Evolutionary conservation across 1,284 basidiomycete genomes (phyloP).

Genomic region (Cutaneotrichosporon daszewskae): DNA sequence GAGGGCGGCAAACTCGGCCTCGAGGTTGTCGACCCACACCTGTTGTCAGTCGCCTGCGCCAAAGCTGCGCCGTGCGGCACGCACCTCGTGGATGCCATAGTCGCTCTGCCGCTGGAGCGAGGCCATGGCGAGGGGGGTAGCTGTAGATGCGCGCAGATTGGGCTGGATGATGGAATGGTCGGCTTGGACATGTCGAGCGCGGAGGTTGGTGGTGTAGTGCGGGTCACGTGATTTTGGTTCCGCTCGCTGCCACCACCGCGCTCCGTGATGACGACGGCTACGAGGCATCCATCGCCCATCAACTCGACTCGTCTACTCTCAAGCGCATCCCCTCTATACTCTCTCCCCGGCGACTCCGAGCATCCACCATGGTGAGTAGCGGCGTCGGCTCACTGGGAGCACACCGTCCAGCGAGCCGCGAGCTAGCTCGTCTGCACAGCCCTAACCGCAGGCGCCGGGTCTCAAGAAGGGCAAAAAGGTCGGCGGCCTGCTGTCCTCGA

Average conservation of each 20-base stretch:
- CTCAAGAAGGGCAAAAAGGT: conserved; percentile 88
- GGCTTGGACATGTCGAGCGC: not conserved
- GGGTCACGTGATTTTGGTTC: not conserved
- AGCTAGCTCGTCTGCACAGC: no score
- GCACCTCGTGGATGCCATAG: conserved; percentile 40
- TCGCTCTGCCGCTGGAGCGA: conserved; percentile 21
- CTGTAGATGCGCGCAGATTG: not conserved
- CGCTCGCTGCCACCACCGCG: not conserved
- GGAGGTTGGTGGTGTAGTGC: not conserved
- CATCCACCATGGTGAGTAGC: no score
- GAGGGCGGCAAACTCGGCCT: conserved; percentile 81
- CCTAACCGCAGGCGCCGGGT: not conserved
- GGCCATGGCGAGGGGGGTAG: conserved; percentile 3
- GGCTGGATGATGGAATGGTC: not conserved
- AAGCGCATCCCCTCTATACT: no score
- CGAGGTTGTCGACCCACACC: conserved; percentile 92
- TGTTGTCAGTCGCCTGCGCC: conserved; percentile 12
- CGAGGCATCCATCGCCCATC: no score
- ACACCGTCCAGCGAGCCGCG: no score
- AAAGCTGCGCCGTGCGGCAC: not conserved
- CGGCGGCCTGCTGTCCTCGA: conserved; percentile 59
- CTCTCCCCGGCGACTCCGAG: no score
- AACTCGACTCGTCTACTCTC: no score
- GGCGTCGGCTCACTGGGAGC: no score
- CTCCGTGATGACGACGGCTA: not conserved